phyloP scores from a whole-genome alignment of 139 green algal genomes.

The Chlorella sp. region DNA sequence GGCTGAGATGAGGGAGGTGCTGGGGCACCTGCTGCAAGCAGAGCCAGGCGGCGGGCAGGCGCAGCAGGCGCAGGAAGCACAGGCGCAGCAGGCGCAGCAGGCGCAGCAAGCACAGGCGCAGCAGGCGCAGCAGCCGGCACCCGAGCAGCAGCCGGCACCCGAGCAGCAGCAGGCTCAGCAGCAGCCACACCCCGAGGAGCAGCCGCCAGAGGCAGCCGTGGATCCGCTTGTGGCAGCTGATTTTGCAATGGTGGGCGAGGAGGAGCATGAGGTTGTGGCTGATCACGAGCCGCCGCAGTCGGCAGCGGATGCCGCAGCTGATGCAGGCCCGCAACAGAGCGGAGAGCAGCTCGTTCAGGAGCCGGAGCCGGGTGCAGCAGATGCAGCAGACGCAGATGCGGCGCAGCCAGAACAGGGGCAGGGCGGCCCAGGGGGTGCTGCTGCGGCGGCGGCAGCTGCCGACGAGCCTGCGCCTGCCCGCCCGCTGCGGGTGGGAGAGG shows the following conservation, averaged over 20 bases:
- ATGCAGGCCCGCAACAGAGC: not conserved
- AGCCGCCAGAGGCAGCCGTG: not conserved
- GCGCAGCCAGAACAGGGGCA: not conserved
- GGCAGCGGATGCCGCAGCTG: not conserved
- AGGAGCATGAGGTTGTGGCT: not conserved
- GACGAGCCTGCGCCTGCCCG: not conserved
- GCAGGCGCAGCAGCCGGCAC: not conserved
- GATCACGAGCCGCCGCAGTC: not conserved
- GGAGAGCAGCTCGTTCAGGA: not conserved
- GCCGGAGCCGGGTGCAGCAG: not conserved
- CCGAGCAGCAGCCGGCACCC: not conserved
- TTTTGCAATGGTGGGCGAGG: not conserved
- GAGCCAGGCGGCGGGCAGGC: not conserved
- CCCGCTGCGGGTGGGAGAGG: slow-evolving; percentile 54
- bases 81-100: slow-evolving; percentile 1
- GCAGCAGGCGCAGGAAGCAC: slow-evolving; percentile 20
- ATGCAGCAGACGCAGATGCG: not conserved
- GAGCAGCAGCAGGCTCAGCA: slow-evolving; percentile 2
- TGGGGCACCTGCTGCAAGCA: not conserved
- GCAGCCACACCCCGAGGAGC: not conserved
- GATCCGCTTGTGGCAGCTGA: not conserved
- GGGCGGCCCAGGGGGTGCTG: not conserved
- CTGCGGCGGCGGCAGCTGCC: not conserved
- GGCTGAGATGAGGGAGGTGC: not conserved
- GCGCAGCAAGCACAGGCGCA: not conserved